Percentiles rank a stretch among this genome's conserved stretches.
These are phyloP conservation scores for Penicillium desertorum DNA, from an alignment of 495 filamentous ascomycete species.

Conservation along the genomic window DNA sequence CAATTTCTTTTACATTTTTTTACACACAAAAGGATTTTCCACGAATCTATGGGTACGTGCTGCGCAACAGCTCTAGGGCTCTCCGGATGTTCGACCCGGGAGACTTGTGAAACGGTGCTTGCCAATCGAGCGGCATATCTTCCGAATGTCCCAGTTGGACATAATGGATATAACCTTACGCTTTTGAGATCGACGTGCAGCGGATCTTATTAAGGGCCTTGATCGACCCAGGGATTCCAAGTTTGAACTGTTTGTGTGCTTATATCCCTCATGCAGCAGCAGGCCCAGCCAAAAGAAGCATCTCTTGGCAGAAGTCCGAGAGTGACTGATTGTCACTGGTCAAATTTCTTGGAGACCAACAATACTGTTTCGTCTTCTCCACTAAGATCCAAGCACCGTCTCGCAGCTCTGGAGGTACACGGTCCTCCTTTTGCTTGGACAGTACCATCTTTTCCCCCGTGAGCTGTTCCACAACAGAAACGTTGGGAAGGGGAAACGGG, in stretches of 20 bases:
- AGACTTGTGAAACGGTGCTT: constrained; percentile 36
- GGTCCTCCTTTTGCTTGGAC: constrained; percentile 5
- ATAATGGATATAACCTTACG: constrained; percentile 11
- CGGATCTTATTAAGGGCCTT: constrained; percentile 18
- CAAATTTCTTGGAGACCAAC: background rate
- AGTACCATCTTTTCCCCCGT: constrained; percentile 4
- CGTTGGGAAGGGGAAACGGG: constrained; percentile 36
- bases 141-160: constrained; percentile 40
- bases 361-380: constrained; percentile 6
- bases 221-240: constrained; percentile 11
- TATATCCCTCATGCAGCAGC: constrained; percentile 21
- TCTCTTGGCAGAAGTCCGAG: constrained; percentile 7
- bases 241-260: constrained; percentile 25
- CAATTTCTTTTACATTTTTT: no score
- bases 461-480: constrained; percentile 42
- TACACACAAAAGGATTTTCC: constrained; percentile 13
- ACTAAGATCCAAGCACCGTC: constrained; percentile 15
- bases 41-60: background rate
- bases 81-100: constrained; percentile 37
- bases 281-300: constrained; percentile 19
- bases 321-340: background rate
- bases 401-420: constrained; percentile 1
- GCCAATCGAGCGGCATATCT: constrained; percentile 40
- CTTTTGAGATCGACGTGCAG: constrained; percentile 12
- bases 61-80: constrained; percentile 6